A percentile compares a stretch with the other conserved stretches of the same genome.
These are phyloP conservation scores for Claviceps digitariae DNA, from an alignment of 2,329 filamentous ascomycete species.

Conservation along the genomic window DNA sequence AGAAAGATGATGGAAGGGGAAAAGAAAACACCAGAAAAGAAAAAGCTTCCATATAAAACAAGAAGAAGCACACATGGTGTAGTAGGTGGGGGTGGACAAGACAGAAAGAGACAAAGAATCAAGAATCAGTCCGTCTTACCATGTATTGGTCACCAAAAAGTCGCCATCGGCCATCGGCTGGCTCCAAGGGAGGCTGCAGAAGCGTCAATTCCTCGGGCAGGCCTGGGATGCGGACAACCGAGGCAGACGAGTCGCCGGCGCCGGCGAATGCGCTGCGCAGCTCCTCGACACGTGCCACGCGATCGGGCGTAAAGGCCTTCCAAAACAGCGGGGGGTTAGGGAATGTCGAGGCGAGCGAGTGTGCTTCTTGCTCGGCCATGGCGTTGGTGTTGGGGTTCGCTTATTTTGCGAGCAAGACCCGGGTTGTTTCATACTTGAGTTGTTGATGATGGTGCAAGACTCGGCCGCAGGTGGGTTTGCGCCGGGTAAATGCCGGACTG, in stretches of 20 bases:
- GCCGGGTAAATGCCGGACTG: conserved; percentile 9
- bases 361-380: conserved; percentile 45
- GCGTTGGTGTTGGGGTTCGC: background rate
- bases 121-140: conserved; percentile 17
- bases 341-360: conserved; percentile 51
- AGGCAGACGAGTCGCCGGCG: conserved; percentile 10
- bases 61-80: too few relatives aligned
- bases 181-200: conserved; percentile 70
- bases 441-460: too few relatives aligned
- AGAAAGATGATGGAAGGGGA: too few relatives aligned
- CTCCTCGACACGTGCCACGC: conserved; percentile 42
- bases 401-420: too few relatives aligned
- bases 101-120: background rate
- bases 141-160: conserved; percentile 58
- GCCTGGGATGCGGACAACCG: conserved; percentile 25
- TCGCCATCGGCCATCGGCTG: conserved; percentile 55
- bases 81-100: too few relatives aligned
- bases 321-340: conserved; percentile 85
- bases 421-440: too few relatives aligned
- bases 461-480: too few relatives aligned
- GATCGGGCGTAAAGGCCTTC: conserved; percentile 71
- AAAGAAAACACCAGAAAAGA: background rate
- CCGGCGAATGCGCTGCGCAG: conserved; percentile 27
- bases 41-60: background rate
- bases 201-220: conserved; percentile 60